Evolutionary conservation across 2,329 filamentous ascomycete species (phyloP).

Genomic region (Anthostomella pinea): DNA sequence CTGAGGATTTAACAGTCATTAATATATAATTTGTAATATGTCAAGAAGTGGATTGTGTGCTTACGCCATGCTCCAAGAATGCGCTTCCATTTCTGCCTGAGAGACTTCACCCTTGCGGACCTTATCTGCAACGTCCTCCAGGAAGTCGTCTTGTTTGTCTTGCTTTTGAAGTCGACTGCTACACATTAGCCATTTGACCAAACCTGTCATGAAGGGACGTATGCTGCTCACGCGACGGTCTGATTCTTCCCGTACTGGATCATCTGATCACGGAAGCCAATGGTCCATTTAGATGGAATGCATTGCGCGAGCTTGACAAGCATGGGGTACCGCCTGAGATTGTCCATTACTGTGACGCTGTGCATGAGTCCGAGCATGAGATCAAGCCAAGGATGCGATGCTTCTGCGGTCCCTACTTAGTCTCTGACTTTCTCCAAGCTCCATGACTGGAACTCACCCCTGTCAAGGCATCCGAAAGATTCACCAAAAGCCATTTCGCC

Average conservation of each 20-base stretch:
- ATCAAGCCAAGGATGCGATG: slow-evolving; percentile 6
- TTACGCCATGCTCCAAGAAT: slow-evolving; percentile 8
- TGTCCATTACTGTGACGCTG: slow-evolving; percentile 6
- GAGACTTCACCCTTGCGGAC: slow-evolving; percentile 6
- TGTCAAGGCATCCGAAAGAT: slow-evolving; percentile 4
- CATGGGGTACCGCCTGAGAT: slow-evolving; percentile 6
- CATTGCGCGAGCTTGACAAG: slow-evolving; percentile 1
- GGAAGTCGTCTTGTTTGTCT: slow-evolving; percentile 3
- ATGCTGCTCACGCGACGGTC: slow-evolving; percentile 2
- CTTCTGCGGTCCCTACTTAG: not conserved
- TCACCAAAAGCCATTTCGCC: slow-evolving; percentile 12
- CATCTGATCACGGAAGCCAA: slow-evolving; percentile 2
- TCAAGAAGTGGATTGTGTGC: not conserved
- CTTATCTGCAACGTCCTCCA: slow-evolving; percentile 5
- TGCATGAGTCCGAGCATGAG: slow-evolving; percentile 4
- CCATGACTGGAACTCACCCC: slow-evolving; percentile 4
- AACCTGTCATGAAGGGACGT: too few species aligned
- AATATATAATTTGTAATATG: not conserved
- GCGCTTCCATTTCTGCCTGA: slow-evolving; percentile 8
- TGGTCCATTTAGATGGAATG: not conserved
- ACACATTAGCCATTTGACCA: not conserved
- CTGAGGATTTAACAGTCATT: not conserved
- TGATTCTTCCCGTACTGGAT: slow-evolving; percentile 3
- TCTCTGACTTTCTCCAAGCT: not conserved
- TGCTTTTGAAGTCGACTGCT: slow-evolving; percentile 2